These are phyloP conservation scores for Salix caprea DNA, from an alignment of 345 rosid species.

Conservation along the genomic window DNA sequence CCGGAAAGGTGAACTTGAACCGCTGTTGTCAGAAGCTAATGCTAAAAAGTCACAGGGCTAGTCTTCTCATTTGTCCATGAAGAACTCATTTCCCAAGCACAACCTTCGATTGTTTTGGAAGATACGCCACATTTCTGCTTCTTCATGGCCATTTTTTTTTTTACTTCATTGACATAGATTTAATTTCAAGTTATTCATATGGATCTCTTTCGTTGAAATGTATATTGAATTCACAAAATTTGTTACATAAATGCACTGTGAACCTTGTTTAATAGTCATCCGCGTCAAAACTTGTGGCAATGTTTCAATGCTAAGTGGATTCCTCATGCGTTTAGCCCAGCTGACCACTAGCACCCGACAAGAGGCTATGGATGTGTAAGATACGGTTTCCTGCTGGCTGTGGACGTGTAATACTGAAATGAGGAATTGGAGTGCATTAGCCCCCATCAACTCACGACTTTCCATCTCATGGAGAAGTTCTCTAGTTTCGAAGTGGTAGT, in stretches of 20 bases:
- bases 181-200: not conserved
- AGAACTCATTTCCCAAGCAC: not conserved
- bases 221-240: slow-evolving; percentile 8
- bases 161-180: not conserved
- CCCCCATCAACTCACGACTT: too few species aligned
- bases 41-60: slow-evolving; percentile 29
- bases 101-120: slow-evolving; percentile 6
- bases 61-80: not conserved
- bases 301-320: too few species aligned
- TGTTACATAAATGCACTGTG: not conserved
- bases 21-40: slow-evolving; percentile 59
- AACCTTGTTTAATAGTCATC: not conserved
- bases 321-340: too few species aligned
- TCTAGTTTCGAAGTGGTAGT: too few species aligned
- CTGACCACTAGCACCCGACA: too few species aligned
- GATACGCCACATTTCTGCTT: slow-evolving; percentile 5
- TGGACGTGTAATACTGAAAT: too few species aligned
- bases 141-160: not conserved
- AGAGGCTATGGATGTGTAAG: too few species aligned
- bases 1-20: slow-evolving; percentile 63
- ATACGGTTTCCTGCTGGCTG: too few species aligned
- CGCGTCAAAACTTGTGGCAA: too few species aligned
- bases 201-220: not conserved
- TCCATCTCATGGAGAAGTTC: too few species aligned
- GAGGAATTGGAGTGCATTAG: too few species aligned